Conservation (phyloP, 2,329 filamentous ascomycete species). For the Sporothrix euskadiensis region DNA sequence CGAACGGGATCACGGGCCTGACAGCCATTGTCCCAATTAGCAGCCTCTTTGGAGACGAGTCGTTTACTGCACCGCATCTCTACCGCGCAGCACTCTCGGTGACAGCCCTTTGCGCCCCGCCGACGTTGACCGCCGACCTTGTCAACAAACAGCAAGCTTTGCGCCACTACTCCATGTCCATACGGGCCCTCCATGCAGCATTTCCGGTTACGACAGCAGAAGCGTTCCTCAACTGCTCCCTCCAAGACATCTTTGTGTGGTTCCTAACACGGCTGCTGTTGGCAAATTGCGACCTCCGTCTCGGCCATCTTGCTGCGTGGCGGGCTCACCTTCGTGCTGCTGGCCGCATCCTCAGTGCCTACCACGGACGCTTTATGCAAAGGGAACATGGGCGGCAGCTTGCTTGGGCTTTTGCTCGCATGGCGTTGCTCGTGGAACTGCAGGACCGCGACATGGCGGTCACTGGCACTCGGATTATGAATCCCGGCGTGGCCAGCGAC, state of each 20-base stretch:
- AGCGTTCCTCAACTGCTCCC: not conserved
- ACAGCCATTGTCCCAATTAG: not conserved
- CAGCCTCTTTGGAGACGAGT: not conserved
- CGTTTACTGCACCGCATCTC: not conserved
- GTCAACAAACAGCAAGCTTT: not conserved
- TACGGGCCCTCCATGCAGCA: not conserved
- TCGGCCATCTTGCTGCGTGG: not conserved
- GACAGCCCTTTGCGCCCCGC: not conserved
- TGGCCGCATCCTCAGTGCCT: not conserved
- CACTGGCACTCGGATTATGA: not conserved
- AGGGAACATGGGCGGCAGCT: not conserved
- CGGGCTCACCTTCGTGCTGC: not conserved
- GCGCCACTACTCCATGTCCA: not conserved
- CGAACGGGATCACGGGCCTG: not conserved
- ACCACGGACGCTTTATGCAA: not conserved
- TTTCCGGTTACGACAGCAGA: not conserved
- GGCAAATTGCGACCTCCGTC: not conserved
- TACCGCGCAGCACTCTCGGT: not conserved
- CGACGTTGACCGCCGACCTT: no score
- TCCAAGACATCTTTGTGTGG: not conserved
- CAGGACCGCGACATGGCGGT: not conserved
- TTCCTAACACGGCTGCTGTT: not conserved
- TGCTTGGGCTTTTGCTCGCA: not conserved
- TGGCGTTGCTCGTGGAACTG: not conserved
- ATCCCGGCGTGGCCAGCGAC: not conserved